Base-by-base conservation (phyloP, 108 stramenopile genomes). In the Chaetoceros tenuissimus region DNA sequence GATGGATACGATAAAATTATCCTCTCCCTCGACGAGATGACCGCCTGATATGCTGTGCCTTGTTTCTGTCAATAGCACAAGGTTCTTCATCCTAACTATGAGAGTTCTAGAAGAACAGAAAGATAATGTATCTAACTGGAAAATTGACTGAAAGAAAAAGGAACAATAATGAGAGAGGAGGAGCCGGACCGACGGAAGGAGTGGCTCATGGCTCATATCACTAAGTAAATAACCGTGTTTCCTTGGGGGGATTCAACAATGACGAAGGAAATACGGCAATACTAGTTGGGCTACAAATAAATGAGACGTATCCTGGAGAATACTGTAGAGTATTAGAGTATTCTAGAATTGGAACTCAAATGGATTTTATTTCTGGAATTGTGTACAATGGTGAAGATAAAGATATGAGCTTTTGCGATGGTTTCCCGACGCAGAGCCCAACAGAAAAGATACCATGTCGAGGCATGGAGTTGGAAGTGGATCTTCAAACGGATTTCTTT, bases 261-360 rank as follows among this genome's bases (percentile, higher is more conserved):
- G n/a, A n/a, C n/a, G n/a, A n/a, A n/a, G n/a, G n/a, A n/a, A n/a
- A n/a, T n/a, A n/a, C n/a, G n/a, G n/a, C n/a, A n/a, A n/a, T n/a
- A n/a, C n/a, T n/a, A n/a, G n/a, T n/a, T n/a, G 77, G 81, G 81
- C 3, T 69, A 73, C 18, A 67, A 72, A 48, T 82, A 77, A 48
- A 79, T 67, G 57, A 50, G 3, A 29, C 66, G 2, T 79, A 71
- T 53, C 81, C 81, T 18, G 77, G 75, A 20, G 72, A 79, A 25
- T 55, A n/a, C n/a, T n/a, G n/a, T n/a, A n/a, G n/a, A n/a, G n/a
- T n/a, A n/a, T n/a, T n/a, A n/a, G n/a, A n/a, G n/a, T n/a, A 51
- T 62, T 46, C 72, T 10, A 53, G 78, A 1, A 53, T 69, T 8
- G 48, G 63, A n/a, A 31, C 48, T 24, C 60, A 68, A 30, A 70